Evolutionary conservation across 768 basidiomycete genomes (phyloP), one percentile per base, ranked within the genome.

Genomic region (Termitomyces sp.): DNA sequence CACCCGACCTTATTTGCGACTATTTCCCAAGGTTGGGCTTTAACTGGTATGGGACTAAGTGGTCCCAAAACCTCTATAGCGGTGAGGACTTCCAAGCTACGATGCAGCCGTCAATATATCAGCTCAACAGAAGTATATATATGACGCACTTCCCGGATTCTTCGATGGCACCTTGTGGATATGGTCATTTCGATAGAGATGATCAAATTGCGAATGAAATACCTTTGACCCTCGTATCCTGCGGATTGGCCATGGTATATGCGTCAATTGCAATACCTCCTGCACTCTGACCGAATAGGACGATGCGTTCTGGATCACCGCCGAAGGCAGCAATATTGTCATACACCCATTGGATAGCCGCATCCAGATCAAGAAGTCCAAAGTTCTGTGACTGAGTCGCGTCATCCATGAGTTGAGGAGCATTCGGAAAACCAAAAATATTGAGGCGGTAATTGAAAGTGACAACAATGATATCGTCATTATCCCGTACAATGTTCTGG

Each of bases 261-360:
- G 64, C 64, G 57, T 72, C 71, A 14, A 63, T 62, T 1, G 69
- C 64, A 5, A 55, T 60, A 33, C 65, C 67, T 12, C 70, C 73
- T 1, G 73, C 73, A 55, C 71, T 73, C 47, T 73, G 67, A 5
- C 73, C 73, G 26, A 68, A 70, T 8, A 75, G 31, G 15, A 63
- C 66, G 50, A 75, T 68, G 51, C 78, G 68, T 6, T 71, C 62
- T 7, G 73, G 73, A 61, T n/a, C n/a, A n/a, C n/a, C n/a, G n/a
- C n/a, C n/a, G n/a, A n/a, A n/a, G n/a, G n/a, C n/a, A n/a, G n/a
- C 70, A 50, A 79, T 79, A 58, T 79, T 76, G 28, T 71, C 66
- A 41, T 75, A 70, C 10, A 79, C 71, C 79, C 77, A 78, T 57
- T 76, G 57, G 1, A 79, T 68, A 5, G 74, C 77, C 23, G 72